Base-by-base conservation (phyloP, 2,329 filamentous ascomycete species). In the Claviceps humidiphila region DNA sequence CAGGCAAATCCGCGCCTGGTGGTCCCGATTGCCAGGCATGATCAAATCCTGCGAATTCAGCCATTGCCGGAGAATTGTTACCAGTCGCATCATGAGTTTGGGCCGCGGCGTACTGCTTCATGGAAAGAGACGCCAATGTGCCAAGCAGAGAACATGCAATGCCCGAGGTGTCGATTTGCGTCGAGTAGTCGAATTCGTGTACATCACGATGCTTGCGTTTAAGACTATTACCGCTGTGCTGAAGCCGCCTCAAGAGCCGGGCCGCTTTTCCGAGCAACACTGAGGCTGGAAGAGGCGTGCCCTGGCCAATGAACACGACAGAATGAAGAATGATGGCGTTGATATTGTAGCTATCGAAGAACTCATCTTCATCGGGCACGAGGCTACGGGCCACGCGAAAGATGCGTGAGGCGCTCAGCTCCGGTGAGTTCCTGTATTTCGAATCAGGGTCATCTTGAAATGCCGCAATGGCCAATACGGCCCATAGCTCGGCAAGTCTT, bases 121-220 rank as follows among this genome's bases (percentile, higher is more conserved):
- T 42, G 16, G 34, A 46, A 16, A 52, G 24, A 22, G 47, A 54
- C 11, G 53, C 48, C 42, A 54, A 45, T 3, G 44, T 44, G 11
- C 87, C 83, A 1, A 87, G 64, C 5, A 84, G 68, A 53, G 82
- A 80, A 55, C 81, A 84, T 4, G 77, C 80, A 22, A 80, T 72
- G 45, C 66, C 56, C 50, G 64, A 58, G 54, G 64, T 56, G 4
- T 57, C 51, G 26, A 59, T 47, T 2, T 53, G 53, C 22, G 41
- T 17, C n/a, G 3, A 57, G 49, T 53, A 57, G 49, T 53, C 57
- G 49, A n/a, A 56, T 20, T 8, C 43, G 48, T 14, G 9, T 3
- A 1, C 11, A 45, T 50, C 20, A n/a, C 39, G 17, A 16, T 34
- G 11, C 30, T 14, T 24, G 57, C 53, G 5, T 26, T 17, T 13